Percentiles rank a stretch among this genome's conserved stretches.
phyloP scores from a whole-genome alignment of 768 basidiomycete species.

The Tricholoma flavovirens region DNA sequence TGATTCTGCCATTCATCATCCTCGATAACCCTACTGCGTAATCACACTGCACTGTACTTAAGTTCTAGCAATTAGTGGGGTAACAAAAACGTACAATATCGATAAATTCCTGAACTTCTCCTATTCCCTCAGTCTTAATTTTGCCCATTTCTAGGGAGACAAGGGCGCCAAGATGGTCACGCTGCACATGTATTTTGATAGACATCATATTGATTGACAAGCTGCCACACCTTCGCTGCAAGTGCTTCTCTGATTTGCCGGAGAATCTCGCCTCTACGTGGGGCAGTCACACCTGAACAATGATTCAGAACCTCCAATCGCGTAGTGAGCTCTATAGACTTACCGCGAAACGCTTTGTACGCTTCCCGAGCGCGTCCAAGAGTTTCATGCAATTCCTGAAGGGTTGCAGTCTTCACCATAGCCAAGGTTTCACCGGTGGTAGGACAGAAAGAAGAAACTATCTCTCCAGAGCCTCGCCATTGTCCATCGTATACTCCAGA shows the following conservation, averaged over 20 bases:
- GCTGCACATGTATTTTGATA: conserved; percentile 32
- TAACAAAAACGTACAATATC: conserved; percentile 68
- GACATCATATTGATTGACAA: conserved; percentile 8
- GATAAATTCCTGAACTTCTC: conserved; percentile 93
- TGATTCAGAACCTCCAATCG: not conserved
- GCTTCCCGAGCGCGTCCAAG: conserved; percentile 72
- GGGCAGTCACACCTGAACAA: conserved; percentile 61
- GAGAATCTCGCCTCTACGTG: conserved; percentile 81
- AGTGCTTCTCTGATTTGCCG: conserved; percentile 84
- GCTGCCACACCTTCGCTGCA: conserved; percentile 55
- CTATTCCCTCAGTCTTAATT: conserved; percentile 83
- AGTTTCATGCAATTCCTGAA: conserved; percentile 64
- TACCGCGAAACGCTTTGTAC: conserved; percentile 57
- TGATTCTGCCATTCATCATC: conserved; percentile 88
- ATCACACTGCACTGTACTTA: conserved; percentile 59
- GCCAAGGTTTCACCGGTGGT: conserved; percentile 85
- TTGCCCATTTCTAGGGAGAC: conserved; percentile 90
- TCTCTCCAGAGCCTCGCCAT: conserved; percentile 74
- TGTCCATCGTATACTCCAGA: conserved; percentile 77
- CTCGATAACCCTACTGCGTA: conserved; percentile 90
- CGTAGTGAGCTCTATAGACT: conserved; percentile 9
- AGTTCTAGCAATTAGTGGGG: not conserved
- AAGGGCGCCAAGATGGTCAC: conserved; percentile 73
- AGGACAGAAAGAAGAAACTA: conserved; percentile 71
- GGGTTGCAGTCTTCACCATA: conserved; percentile 65